Evolutionary conservation across 345 rosid genomes (phyloP), one percentile per base, ranked within the genome.

Genomic region (Eucalyptus polyanthemos): DNA sequence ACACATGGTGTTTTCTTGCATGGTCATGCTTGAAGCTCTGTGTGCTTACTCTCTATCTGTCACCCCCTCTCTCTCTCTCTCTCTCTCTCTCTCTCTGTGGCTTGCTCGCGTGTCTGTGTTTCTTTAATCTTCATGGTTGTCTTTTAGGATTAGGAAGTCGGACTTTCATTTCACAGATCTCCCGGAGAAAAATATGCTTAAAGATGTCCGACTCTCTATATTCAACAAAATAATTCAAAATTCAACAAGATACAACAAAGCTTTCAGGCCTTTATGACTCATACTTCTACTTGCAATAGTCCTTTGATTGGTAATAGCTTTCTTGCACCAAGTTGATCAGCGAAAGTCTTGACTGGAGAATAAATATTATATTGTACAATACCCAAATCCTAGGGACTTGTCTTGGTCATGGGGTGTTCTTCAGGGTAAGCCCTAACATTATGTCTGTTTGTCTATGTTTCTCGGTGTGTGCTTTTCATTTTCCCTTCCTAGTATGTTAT

Each of bases 31-130:
- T 88, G 98, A 96, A 95, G 93, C 95, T 94, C 86, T 97, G 94
- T 90, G 99, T 97, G 97, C 99, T 95, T 88, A 94, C 97, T 87
- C 95, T 97, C 99, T 96, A 69, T 95, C 96, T 93, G 98, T 95
- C 98, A 93, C 93, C 96, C 95, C 80, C 93, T 88, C 87, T 49
- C 89, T 89, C 81, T 34, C 34, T 53, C 47, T 80, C 29, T 58
- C 49, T 88, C 50, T 44, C 24, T 22, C 16, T 58, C n/a, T 58
- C 27, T 56, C 67, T 58, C 31, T 60, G 0, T 11, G 67, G 69
- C 31, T 27, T 27, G 62, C 13, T 8, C n/a, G 14, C 13, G 17
- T 13, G 34, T 50, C 21, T 34, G 29, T 25, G 40, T 40, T 49
- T 62, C 42, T 69, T 69, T 34, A 37, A 34, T 69, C 81, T 69